These are phyloP conservation scores for Stephania japonica DNA, from an alignment of 164 flowering plant genomes.

Conservation along the genomic window DNA sequence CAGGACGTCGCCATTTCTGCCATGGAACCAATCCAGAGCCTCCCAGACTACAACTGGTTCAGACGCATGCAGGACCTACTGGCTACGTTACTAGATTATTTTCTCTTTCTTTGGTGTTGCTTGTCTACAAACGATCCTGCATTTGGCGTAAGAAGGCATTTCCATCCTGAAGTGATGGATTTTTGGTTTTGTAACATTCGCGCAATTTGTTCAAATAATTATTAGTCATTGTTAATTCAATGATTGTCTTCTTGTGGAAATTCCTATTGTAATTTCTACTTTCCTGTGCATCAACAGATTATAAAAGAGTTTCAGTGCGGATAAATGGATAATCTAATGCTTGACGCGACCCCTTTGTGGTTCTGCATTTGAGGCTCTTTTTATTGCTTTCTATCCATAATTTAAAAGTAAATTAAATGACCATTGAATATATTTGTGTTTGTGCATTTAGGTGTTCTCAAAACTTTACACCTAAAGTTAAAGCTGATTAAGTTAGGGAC, in stretches of 20 bases:
- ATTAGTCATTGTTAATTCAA: neutral
- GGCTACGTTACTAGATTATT: slow-evolving; percentile 62
- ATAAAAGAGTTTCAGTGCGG: neutral
- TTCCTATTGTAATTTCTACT: neutral
- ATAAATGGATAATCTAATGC: too few relatives aligned
- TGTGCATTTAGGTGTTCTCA: too few relatives aligned
- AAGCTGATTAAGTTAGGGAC: too few relatives aligned
- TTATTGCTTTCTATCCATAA: too few relatives aligned
- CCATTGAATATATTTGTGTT: too few relatives aligned
- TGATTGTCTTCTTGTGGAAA: neutral
- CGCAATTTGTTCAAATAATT: neutral
- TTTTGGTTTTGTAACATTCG: neutral
- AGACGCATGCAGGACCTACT: slow-evolving; percentile 96
- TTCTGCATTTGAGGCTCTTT: too few relatives aligned
- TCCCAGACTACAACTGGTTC: slow-evolving; percentile 99
- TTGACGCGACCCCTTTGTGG: too few relatives aligned
- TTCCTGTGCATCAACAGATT: neutral
- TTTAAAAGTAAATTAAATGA: too few relatives aligned
- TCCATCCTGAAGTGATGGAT: neutral
- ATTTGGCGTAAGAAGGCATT: neutral
- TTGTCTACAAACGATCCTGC: neutral
- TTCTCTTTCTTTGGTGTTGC: neutral
- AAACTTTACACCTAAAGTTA: too few relatives aligned
- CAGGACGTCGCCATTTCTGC: slow-evolving; percentile 94
- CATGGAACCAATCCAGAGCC: slow-evolving; percentile 68